phyloP scores from a whole-genome alignment of 2,329 filamentous ascomycete genomes.

The Simplicillium sp. region DNA sequence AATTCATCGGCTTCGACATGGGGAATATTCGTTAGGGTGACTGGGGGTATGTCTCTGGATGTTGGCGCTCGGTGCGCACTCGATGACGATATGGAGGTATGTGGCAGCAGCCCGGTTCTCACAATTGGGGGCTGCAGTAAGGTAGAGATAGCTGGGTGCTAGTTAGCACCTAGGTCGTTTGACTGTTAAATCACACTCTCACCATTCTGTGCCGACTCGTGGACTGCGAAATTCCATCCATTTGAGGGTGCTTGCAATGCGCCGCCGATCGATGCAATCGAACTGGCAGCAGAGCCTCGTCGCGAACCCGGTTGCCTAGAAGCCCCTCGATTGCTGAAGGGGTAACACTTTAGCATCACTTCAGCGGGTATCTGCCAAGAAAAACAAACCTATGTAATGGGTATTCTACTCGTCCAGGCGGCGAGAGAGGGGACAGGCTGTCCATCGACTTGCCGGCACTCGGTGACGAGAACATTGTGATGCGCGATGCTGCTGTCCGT shows the following conservation, averaged over 20 bases:
- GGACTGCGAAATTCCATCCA: constrained; percentile 44
- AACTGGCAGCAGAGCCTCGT: constrained; percentile 79
- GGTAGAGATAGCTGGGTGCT: constrained; percentile 68
- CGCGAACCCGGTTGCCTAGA: constrained; percentile 33
- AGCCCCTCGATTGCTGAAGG: background rate
- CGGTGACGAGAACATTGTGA: constrained; percentile 46
- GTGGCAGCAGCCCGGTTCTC: constrained; percentile 74
- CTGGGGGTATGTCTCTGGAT: constrained; percentile 82
- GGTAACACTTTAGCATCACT: too few species aligned
- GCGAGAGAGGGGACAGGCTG: constrained; percentile 47
- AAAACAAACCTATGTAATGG: constrained; percentile 47
- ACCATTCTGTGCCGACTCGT: constrained; percentile 81
- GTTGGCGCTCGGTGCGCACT: constrained; percentile 76
- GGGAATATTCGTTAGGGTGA: constrained; percentile 79
- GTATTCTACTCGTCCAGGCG: constrained; percentile 41
- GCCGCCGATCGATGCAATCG: constrained; percentile 80
- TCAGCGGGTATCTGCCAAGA: background rate
- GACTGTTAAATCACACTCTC: constrained; percentile 11
- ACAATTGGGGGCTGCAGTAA: constrained; percentile 87
- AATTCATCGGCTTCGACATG: constrained; percentile 75
- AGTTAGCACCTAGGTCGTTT: background rate
- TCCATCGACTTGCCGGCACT: constrained; percentile 57
- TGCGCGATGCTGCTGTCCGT: constrained; percentile 13
- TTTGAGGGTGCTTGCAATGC: constrained; percentile 60
- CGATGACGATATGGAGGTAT: constrained; percentile 59